Percentiles rank a stretch among this genome's conserved stretches.
Conservation (phyloP, 2,329 filamentous ascomycete species). For the Microcyclospora pomicola region DNA sequence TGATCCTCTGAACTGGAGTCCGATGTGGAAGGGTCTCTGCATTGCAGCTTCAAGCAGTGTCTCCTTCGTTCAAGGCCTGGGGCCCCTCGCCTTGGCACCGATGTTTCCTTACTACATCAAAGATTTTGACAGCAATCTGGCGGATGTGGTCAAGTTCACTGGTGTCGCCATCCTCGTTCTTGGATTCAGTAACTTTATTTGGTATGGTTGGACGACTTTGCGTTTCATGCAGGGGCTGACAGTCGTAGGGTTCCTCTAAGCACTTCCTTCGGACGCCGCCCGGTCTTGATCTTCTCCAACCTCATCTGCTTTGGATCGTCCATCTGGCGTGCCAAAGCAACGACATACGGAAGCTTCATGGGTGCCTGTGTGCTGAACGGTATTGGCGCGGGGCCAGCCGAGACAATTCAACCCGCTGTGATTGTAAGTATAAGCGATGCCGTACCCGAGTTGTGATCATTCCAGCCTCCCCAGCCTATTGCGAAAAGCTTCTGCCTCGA, state of each 20-base stretch:
- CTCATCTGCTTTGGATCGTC: constrained; percentile 39
- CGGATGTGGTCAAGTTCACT: constrained; percentile 38
- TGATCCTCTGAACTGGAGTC: constrained; percentile 37
- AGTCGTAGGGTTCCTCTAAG: constrained; percentile 38
- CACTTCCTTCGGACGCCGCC: constrained; percentile 41
- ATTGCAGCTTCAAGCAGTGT: constrained; percentile 34
- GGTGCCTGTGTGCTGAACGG: constrained; percentile 48
- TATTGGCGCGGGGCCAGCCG: constrained; percentile 47
- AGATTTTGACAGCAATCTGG: constrained; percentile 33
- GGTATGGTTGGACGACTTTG: constrained; percentile 25
- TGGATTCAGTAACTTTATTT: constrained; percentile 47
- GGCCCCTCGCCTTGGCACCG: constrained; percentile 41
- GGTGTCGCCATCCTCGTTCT: constrained; percentile 43
- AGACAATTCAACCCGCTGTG: constrained; percentile 48
- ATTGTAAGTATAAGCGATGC: constrained; percentile 27
- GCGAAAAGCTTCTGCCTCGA: no score
- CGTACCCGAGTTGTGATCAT: no score
- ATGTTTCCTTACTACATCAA: constrained; percentile 47
- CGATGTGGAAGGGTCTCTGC: constrained; percentile 35
- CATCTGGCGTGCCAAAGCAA: constrained; percentile 46
- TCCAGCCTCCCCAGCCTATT: no score
- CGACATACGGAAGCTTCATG: constrained; percentile 48
- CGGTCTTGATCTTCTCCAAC: constrained; percentile 39
- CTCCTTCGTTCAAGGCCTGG: constrained; percentile 41
- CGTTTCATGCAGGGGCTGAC: neutral